A percentile compares a stretch with the other conserved stretches of the same genome.
Conservation (phyloP, 345 rosid genomes). For the Euphorbia lathyris region DNA sequence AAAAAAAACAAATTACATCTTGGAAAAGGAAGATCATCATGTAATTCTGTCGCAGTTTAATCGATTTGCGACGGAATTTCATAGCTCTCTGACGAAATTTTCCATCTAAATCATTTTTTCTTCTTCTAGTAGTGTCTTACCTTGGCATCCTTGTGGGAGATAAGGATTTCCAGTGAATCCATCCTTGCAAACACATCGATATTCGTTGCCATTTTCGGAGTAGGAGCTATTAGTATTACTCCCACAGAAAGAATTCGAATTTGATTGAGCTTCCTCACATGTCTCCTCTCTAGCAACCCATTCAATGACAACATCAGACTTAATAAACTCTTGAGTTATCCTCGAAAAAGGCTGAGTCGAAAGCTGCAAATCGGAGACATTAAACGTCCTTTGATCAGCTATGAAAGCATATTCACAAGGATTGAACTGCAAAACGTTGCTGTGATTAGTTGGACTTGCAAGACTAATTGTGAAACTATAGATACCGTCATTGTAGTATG, state of each 20-base stretch:
- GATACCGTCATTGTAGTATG: no score
- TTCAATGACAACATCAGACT: constrained; percentile 10
- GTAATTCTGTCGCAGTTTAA: no score
- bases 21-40: background rate
- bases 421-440: background rate
- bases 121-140: background rate
- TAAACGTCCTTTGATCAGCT: constrained; percentile 4
- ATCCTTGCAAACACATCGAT: constrained; percentile 6
- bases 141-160: constrained; percentile 14
- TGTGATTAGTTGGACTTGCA: background rate
- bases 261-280: background rate
- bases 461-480: background rate
- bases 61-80: no score
- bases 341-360: background rate
- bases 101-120: no score
- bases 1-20: background rate
- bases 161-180: constrained; percentile 27
- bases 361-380: background rate
- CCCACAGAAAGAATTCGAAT: constrained; percentile 11
- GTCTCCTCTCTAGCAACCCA: constrained; percentile 12
- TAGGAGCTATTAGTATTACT: background rate
- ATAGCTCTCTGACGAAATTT: no score
- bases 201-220: background rate
- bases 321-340: accelerated
- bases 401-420: constrained; percentile 18